Evolutionary conservation across 192 early-diverging fungal genomes (phyloP).

Genomic region (Coemansia sp.): DNA sequence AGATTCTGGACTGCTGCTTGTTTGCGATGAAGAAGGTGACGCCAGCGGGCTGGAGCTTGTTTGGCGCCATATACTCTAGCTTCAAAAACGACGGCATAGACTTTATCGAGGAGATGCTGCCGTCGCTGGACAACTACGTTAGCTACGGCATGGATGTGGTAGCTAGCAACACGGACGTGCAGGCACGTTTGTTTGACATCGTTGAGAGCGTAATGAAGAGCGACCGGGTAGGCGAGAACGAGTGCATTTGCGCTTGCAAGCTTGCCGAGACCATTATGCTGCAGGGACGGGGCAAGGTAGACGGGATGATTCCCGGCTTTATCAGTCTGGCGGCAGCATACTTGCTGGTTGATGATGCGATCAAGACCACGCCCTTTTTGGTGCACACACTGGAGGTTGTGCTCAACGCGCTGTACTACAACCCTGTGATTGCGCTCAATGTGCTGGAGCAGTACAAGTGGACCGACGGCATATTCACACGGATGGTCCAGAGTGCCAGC

Average conservation of each 20-base stretch:
- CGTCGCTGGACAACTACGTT: slow-evolving; percentile 90
- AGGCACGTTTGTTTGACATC: slow-evolving; percentile 78
- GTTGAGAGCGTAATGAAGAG: slow-evolving; percentile 80
- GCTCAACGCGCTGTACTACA: slow-evolving; percentile 87
- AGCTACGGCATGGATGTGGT: slow-evolving; percentile 81
- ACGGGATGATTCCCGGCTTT: slow-evolving; percentile 68
- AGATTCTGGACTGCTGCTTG: slow-evolving; percentile 85
- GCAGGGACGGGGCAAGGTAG: slow-evolving; percentile 78
- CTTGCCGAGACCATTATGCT: slow-evolving; percentile 83
- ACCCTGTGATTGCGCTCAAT: slow-evolving; percentile 69
- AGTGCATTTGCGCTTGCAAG: slow-evolving; percentile 80
- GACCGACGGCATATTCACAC: slow-evolving; percentile 76
- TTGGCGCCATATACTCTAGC: slow-evolving; percentile 71
- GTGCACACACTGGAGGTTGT: slow-evolving; percentile 78
- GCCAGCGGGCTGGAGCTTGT: slow-evolving; percentile 79
- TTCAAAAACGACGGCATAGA: slow-evolving; percentile 82
- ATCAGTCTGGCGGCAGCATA: slow-evolving; percentile 66
- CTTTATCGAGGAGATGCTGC: slow-evolving; percentile 88
- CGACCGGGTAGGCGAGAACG: slow-evolving; percentile 70
- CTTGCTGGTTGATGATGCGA: slow-evolving; percentile 58
- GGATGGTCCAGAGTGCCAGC: slow-evolving; percentile 69
- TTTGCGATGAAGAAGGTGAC: slow-evolving; percentile 82
- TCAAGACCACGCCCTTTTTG: slow-evolving; percentile 66
- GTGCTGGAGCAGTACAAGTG: slow-evolving; percentile 75
- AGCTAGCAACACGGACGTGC: slow-evolving; percentile 62